Conservation (phyloP, 768 basidiomycete genomes). For the Suillus cothurnatus region DNA sequence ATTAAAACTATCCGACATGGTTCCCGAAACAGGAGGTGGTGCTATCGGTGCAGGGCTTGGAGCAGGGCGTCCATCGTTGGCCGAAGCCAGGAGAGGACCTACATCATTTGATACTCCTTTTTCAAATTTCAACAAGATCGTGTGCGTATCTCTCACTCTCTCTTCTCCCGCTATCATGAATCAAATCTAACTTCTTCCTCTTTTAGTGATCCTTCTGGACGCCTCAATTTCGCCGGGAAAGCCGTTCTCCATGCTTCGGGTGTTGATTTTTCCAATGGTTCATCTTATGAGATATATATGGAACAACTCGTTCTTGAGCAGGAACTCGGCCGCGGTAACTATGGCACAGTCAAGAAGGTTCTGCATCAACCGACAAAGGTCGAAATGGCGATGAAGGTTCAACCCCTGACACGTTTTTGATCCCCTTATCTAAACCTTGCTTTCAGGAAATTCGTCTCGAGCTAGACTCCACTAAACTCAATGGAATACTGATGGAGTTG, state of each 20-base stretch:
- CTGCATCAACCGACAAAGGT: slow-evolving; percentile 94
- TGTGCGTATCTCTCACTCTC: slow-evolving; percentile 55
- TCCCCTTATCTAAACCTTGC: slow-evolving; percentile 9
- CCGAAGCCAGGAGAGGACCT: slow-evolving; percentile 39
- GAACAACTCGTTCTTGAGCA: slow-evolving; percentile 86
- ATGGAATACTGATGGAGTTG: slow-evolving; percentile 98
- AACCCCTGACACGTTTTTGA: slow-evolving; percentile 20
- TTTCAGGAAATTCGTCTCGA: slow-evolving; percentile 94
- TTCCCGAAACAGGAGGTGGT: slow-evolving; percentile 50
- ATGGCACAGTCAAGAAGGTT: slow-evolving; percentile 96
- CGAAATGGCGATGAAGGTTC: slow-evolving; percentile 98
- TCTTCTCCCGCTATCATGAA: slow-evolving; percentile 9
- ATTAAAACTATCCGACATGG: slow-evolving; percentile 68
- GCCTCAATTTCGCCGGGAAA: slow-evolving; percentile 90
- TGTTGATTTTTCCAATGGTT: slow-evolving; percentile 86
- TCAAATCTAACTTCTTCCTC: slow-evolving; percentile 6
- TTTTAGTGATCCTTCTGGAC: slow-evolving; percentile 90
- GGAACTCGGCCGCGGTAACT: slow-evolving; percentile 95
- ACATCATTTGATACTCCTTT: slow-evolving; percentile 74
- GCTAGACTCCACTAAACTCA: slow-evolving; percentile 89
- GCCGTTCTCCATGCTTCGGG: slow-evolving; percentile 91
- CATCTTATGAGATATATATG: slow-evolving; percentile 94
- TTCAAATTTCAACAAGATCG: slow-evolving; percentile 90
- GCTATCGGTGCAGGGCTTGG: slow-evolving; percentile 71
- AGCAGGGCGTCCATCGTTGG: slow-evolving; percentile 59